phyloP scores from a whole-genome alignment of 73 alveolate species.

The Breviolum minutum region DNA sequence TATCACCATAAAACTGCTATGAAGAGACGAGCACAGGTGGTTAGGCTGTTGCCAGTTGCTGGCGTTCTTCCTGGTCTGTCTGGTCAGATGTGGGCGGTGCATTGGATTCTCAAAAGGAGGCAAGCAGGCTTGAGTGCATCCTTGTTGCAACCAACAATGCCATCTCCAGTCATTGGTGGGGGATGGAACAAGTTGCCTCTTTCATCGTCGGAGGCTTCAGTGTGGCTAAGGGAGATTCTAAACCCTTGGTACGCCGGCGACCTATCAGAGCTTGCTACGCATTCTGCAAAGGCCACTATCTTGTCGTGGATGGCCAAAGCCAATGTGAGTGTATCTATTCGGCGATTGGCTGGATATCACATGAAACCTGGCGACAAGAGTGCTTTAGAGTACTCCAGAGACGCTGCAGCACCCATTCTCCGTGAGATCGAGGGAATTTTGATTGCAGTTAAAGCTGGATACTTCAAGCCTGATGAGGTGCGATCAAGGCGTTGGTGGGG shows the following conservation, averaged over 20 bases:
- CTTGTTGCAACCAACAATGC: not conserved
- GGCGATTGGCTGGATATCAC: constrained; percentile 8
- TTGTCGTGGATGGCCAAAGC: not conserved
- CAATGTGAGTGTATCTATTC: not conserved
- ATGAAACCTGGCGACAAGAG: not conserved
- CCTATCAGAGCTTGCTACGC: not conserved
- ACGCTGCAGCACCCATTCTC: not conserved
- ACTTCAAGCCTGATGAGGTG: not conserved
- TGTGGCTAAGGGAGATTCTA: not conserved
- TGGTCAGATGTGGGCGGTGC: not conserved
- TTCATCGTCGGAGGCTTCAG: not conserved
- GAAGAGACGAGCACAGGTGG: not conserved
- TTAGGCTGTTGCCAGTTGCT: not conserved
- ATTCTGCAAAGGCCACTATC: not conserved
- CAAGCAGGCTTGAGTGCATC: not conserved
- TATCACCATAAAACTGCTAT: too few species aligned
- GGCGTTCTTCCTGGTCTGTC: not conserved
- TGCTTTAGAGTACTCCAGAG: not conserved
- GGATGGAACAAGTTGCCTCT: not conserved
- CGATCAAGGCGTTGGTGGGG: not conserved
- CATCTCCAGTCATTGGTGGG: not conserved
- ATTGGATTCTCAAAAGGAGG: not conserved
- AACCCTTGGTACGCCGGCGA: not conserved
- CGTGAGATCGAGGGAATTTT: not conserved
- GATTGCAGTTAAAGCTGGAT: not conserved